A percentile compares a stretch with the other conserved stretches of the same genome.
phyloP scores from a whole-genome alignment of 2,329 filamentous ascomycete species.

The Pyrenochaeta sp. region DNA sequence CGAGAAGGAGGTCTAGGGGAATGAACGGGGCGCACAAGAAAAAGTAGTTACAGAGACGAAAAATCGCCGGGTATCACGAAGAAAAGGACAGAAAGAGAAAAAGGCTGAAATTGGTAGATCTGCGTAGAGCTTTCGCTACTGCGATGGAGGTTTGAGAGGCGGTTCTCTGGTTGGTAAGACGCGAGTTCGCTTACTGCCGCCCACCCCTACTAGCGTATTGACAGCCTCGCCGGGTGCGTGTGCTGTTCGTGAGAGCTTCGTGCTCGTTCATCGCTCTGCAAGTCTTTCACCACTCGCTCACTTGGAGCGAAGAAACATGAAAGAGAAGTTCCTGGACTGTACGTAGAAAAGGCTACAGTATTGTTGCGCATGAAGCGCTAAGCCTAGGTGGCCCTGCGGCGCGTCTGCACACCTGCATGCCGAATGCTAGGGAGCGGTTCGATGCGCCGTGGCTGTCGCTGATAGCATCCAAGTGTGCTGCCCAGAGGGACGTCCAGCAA shows the following conservation, averaged over 20 bases:
- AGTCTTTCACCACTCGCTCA: neutral
- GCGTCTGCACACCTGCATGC: neutral
- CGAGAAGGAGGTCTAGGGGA: constrained; percentile 1
- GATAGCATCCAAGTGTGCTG: neutral
- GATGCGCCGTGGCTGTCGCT: constrained; percentile 11
- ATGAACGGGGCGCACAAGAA: constrained; percentile 3
- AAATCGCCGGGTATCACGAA: constrained; percentile 32
- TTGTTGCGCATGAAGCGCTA: neutral
- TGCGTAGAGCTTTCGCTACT: constrained; percentile 7
- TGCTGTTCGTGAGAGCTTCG: constrained; percentile 31
- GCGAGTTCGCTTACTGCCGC: constrained; percentile 12
- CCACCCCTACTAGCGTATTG: constrained; percentile 12
- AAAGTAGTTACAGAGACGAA: neutral
- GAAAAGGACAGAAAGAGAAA: constrained; percentile 14
- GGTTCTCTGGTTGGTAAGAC: constrained; percentile 21
- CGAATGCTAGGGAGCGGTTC: constrained; percentile 1
- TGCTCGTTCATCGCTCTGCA: constrained; percentile 6
- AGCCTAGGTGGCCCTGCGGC: neutral
- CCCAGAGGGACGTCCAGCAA: neutral
- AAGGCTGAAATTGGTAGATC: constrained; percentile 3
- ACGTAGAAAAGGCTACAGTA: neutral
- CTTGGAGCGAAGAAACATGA: neutral
- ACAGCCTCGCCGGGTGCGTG: constrained; percentile 17
- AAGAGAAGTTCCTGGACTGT: neutral
- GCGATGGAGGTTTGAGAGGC: constrained; percentile 21